Base-by-base conservation (phyloP, 2,329 filamentous ascomycete species). In the Lecanosticta acicola region DNA sequence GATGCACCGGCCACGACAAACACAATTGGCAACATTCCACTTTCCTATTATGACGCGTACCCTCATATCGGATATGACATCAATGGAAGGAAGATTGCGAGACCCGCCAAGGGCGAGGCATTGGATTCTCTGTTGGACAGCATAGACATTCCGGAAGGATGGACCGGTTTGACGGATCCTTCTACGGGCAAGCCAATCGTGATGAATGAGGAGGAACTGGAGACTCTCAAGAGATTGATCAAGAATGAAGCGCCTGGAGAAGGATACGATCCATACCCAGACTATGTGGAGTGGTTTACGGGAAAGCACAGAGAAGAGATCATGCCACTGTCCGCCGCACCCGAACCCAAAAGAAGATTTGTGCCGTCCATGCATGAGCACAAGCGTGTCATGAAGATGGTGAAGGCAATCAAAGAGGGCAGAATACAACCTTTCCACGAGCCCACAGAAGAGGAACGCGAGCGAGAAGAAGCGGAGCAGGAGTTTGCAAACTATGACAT, bases 1-100 rank as follows among this genome's bases (percentile, higher is more conserved):
- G 91, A 96, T 65, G 84, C 83, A 3, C 81, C 85, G 51, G 84
- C 80, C 45, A 80, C 83, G 20, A 76, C 75, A 41, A 98, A 98
- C 70, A 97, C 93, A 0, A 96, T 98, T 60, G 94, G 93, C 57
- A 77, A 97, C 64, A 98, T 98, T 49, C 87, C 90, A 3, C 73
- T 97, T 40, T 85, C 86, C 2, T 97, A 95, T 70, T 98, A 98
- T 73, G 93, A 98, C 66, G 85, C 87, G 29, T 98, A 96, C 65
- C 93, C 93, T 41, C 93, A 98, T 66, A 96, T 98, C 64, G 93
- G 93, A 49, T 98, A 98, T 70, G 87, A 96, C 61, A 97, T 98
- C 72, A 94, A 98, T 67, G 93, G 93, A 67, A 96, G 94, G 78
- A 94, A 87, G 68, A 95, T 98, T 54, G 87, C 95, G 83, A 85